phyloP scores from a whole-genome alignment of 768 basidiomycete genomes.

The Butyriboletus loyo region DNA sequence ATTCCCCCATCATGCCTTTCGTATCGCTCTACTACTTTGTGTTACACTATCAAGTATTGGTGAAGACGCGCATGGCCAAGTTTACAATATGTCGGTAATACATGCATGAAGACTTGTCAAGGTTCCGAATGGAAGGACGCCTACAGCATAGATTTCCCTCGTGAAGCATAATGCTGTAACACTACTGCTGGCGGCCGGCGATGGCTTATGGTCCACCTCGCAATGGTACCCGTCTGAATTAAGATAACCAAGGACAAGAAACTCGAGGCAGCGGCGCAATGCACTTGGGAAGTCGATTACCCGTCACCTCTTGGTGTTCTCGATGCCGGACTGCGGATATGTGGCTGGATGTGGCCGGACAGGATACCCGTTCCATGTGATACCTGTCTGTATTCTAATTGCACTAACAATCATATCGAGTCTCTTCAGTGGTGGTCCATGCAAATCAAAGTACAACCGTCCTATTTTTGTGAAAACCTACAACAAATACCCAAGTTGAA shows the following conservation, averaged over 20 bases:
- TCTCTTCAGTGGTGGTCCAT: not conserved
- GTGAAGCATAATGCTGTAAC: constrained; percentile 15
- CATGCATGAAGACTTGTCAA: constrained; percentile 32
- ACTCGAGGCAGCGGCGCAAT: not conserved
- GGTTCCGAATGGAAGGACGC: constrained; percentile 18
- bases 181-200: constrained; percentile 2
- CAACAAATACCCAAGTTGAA: not conserved
- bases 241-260: constrained; percentile 19
- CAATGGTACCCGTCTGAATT: constrained; percentile 19
- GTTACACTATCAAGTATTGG: constrained; percentile 40
- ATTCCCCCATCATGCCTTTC: constrained; percentile 35
- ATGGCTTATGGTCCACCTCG: constrained; percentile 1
- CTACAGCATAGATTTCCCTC: constrained; percentile 8
- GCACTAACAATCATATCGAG: not conserved
- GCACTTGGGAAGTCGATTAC: not conserved
- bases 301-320: not conserved
- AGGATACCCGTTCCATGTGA: not conserved
- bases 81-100: constrained; percentile 37
- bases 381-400: constrained; percentile 4
- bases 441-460: not conserved
- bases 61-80: constrained; percentile 38
- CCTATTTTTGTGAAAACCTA: not conserved
- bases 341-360: not conserved
- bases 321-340: constrained; percentile 6
- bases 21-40: constrained; percentile 48